Conservation (phyloP, 2,329 filamentous ascomycete genomes). For the Teratosphaeria nubilosa region DNA sequence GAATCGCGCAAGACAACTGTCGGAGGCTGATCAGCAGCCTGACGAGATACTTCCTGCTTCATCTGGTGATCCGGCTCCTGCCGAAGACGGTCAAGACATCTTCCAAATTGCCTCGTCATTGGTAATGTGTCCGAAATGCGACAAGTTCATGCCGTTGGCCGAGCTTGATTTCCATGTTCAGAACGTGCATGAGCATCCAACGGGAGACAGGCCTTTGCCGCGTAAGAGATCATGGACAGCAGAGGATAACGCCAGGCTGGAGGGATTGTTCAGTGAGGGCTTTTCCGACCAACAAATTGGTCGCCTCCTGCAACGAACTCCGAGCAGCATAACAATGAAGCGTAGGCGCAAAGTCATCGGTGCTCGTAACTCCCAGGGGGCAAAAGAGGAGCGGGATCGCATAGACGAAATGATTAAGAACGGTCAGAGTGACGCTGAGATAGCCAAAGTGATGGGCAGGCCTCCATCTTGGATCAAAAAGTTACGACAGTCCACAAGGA, state of each 20-base stretch:
- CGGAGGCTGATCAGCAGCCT: not conserved
- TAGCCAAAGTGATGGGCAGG: not conserved
- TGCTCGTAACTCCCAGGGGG: not conserved
- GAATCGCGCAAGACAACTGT: not conserved
- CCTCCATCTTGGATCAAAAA: not conserved
- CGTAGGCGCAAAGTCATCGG: not conserved
- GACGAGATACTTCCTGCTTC: not conserved
- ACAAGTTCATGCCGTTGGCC: not conserved
- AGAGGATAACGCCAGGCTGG: not conserved
- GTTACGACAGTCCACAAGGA: not conserved
- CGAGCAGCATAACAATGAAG: not conserved
- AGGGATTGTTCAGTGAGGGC: not conserved
- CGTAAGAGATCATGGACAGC: not conserved
- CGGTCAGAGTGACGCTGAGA: not conserved
- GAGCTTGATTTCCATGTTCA: not conserved
- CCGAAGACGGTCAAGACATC: not conserved
- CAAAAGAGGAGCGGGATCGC: not conserved
- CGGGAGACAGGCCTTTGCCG: not conserved
- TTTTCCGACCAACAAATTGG: not conserved
- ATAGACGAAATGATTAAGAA: not conserved
- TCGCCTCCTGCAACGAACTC: not conserved
- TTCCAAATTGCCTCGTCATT: not conserved
- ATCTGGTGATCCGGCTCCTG: not conserved
- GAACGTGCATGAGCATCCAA: not conserved
- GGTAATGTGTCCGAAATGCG: not conserved